These are phyloP conservation scores for Amborella trichopoda DNA, from an alignment of 164 flowering plant genomes.

Conservation along the genomic window DNA sequence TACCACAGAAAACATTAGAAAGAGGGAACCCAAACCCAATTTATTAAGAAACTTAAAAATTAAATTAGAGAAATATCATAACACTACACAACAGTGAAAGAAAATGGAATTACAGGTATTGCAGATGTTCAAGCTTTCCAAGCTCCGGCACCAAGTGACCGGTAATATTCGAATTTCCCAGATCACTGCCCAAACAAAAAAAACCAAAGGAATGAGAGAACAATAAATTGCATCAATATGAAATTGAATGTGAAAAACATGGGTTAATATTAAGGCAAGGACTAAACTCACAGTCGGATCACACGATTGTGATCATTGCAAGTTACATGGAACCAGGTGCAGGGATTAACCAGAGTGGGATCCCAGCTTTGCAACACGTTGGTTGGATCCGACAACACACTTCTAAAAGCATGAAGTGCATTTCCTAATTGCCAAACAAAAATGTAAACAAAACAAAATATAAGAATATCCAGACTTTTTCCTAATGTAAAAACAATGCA, in stretches of 20 bases:
- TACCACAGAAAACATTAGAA: not conserved
- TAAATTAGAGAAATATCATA: not conserved
- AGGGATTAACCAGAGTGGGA: slow-evolving; percentile 83
- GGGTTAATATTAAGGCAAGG: no score
- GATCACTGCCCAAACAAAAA: slow-evolving; percentile 40
- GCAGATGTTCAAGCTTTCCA: slow-evolving; percentile 56
- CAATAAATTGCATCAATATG: no score
- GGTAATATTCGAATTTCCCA: slow-evolving; percentile 73
- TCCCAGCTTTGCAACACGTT: slow-evolving; percentile 89
- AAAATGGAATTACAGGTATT: slow-evolving; percentile 39
- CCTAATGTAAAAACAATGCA: not conserved
- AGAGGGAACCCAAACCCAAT: not conserved
- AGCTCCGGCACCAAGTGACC: slow-evolving; percentile 77
- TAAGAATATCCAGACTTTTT: not conserved
- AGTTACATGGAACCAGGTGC: slow-evolving; percentile 92
- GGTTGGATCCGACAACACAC: slow-evolving; percentile 50
- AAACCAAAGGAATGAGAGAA: not conserved
- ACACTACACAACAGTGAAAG: no score
- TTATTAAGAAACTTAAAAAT: not conserved
- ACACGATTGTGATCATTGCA: slow-evolving; percentile 61
- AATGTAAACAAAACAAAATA: not conserved
- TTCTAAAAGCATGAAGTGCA: slow-evolving; percentile 55
- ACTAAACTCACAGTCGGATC: slow-evolving; percentile 49
- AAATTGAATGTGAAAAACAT: no score
- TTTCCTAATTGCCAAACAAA: slow-evolving; percentile 34